These are phyloP conservation scores for Phytophthora citrophthora DNA, from an alignment of 352 stramenopile species.

Conservation along the genomic window DNA sequence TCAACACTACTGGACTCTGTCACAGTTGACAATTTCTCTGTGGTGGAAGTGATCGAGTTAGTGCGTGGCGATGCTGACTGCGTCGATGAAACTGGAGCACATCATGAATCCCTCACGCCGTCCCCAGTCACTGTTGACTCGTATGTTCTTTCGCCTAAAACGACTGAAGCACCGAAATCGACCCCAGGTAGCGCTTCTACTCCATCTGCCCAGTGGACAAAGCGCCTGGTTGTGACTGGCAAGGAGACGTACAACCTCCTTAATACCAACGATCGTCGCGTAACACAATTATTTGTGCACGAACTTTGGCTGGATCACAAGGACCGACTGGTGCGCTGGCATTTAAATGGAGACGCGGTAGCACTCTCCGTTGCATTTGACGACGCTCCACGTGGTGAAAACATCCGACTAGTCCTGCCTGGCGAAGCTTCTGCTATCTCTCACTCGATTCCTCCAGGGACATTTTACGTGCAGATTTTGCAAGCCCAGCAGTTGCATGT, in stretches of 20 bases:
- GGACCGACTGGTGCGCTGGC: slow-evolving; percentile 81
- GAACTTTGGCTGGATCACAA: slow-evolving; percentile 89
- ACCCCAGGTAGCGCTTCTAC: slow-evolving; percentile 46
- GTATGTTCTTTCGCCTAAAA: slow-evolving; percentile 44
- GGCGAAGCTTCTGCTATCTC: slow-evolving; percentile 77
- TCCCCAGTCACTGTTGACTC: slow-evolving; percentile 36
- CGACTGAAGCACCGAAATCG: slow-evolving; percentile 14
- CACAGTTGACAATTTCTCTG: slow-evolving; percentile 74
- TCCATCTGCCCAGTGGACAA: slow-evolving; percentile 68
- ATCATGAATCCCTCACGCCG: slow-evolving; percentile 28
- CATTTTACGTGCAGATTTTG: slow-evolving; percentile 85
- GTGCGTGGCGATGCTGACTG: slow-evolving; percentile 73
- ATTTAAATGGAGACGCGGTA: slow-evolving; percentile 84
- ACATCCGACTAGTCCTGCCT: slow-evolving; percentile 79
- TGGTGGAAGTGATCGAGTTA: slow-evolving; percentile 78
- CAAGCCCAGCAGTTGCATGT: slow-evolving; percentile 70
- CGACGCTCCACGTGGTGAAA: slow-evolving; percentile 64
- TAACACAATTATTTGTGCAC: slow-evolving; percentile 88
- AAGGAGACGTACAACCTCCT: slow-evolving; percentile 85
- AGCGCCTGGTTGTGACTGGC: slow-evolving; percentile 77
- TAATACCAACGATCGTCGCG: slow-evolving; percentile 57
- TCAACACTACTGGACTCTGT: slow-evolving; percentile 83
- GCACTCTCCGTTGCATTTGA: slow-evolving; percentile 85
- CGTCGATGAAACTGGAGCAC: slow-evolving; percentile 54
- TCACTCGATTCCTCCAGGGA: slow-evolving; percentile 75